A percentile compares a stretch with the other conserved stretches of the same genome.
Evolutionary conservation across 805 yeast species (phyloP).

Genomic region (Monosporozyma servazzii): DNA sequence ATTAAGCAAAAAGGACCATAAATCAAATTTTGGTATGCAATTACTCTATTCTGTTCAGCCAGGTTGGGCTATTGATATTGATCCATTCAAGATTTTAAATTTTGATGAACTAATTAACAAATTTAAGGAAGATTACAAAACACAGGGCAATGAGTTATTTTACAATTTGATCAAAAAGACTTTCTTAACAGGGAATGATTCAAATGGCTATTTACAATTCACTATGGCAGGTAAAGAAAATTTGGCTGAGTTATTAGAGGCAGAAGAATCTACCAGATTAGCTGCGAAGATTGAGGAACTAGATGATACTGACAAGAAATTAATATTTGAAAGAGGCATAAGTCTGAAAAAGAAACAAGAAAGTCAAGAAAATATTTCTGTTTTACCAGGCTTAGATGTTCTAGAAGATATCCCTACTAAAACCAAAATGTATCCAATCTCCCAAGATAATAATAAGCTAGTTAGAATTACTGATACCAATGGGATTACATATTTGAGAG

Average conservation of each 20-base stretch:
- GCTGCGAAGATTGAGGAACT: slow-evolving; percentile 35
- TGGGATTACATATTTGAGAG: slow-evolving; percentile 70
- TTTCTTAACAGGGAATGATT: slow-evolving; percentile 42
- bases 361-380: slow-evolving; percentile 60
- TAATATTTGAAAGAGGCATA: slow-evolving; percentile 52
- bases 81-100: slow-evolving; percentile 60
- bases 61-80: slow-evolving; percentile 75
- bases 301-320: slow-evolving; percentile 45
- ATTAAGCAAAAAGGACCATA: slow-evolving; percentile 72
- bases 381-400: slow-evolving; percentile 69
- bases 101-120: slow-evolving; percentile 50
- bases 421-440: slow-evolving; percentile 35
- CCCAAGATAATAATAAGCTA: slow-evolving; percentile 28
- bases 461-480: slow-evolving; percentile 61
- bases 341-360: slow-evolving; percentile 55
- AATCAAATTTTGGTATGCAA: slow-evolving; percentile 81
- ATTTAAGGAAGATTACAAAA: slow-evolving; percentile 53
- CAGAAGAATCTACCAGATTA: slow-evolving; percentile 51
- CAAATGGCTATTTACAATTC: slow-evolving; percentile 41
- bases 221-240: slow-evolving; percentile 62
- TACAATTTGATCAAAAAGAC: slow-evolving; percentile 47
- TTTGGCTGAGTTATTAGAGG: slow-evolving; percentile 41
- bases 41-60: slow-evolving; percentile 67
- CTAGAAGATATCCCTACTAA: slow-evolving; percentile 54
- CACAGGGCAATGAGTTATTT: slow-evolving; percentile 49